phyloP scores from a whole-genome alignment of 2,329 filamentous ascomycete genomes.

The Fonsecaea monophora region DNA sequence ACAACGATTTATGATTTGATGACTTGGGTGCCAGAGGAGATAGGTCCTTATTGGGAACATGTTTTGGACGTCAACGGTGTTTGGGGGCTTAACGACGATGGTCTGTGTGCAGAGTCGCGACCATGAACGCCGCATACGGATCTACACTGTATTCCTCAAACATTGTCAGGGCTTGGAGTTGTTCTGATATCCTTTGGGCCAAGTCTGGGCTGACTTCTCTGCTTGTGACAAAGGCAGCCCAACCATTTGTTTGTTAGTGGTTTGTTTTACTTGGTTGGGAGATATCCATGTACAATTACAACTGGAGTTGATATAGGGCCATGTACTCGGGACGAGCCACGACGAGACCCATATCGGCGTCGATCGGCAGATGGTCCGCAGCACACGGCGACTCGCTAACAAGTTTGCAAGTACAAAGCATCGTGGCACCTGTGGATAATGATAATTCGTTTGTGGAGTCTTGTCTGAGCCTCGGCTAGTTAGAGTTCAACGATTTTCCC shows the following conservation, averaged over 20 bases:
- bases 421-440: too few species aligned
- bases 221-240: background rate
- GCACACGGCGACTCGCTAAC: too few species aligned
- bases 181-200: background rate
- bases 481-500: background rate
- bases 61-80: background rate
- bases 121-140: background rate
- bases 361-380: background rate
- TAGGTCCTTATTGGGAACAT: background rate
- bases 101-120: background rate
- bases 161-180: background rate
- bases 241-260: background rate
- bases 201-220: background rate
- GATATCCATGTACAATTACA: constrained; percentile 15
- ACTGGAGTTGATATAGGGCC: background rate
- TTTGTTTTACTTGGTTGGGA: background rate
- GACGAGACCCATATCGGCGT: background rate
- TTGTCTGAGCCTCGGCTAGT: constrained; percentile 4
- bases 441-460: background rate
- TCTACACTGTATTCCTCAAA: background rate
- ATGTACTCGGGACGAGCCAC: too few species aligned
- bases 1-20: background rate
- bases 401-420: too few species aligned
- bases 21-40: background rate
- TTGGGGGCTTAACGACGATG: background rate